Evolutionary conservation across 768 basidiomycete genomes (phyloP).

Genomic region (Candolleomyces efflorescens): DNA sequence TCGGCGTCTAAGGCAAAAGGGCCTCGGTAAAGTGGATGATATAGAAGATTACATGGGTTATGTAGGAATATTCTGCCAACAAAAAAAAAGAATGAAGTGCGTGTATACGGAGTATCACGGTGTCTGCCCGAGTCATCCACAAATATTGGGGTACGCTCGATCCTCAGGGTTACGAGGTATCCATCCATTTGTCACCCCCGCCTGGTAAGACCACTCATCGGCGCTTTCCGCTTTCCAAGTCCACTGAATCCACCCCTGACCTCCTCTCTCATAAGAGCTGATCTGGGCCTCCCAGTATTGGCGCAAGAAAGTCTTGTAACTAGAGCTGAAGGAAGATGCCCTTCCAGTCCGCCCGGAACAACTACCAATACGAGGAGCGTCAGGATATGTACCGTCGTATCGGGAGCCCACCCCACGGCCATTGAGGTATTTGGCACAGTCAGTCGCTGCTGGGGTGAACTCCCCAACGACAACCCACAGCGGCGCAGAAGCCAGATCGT

Average conservation of each 20-base stretch:
- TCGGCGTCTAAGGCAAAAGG: no score
- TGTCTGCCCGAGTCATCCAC: conserved; percentile 30
- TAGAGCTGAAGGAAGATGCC: conserved; percentile 67
- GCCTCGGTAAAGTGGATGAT: no score
- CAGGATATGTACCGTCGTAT: conserved; percentile 60
- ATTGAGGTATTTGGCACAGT: conserved; percentile 80
- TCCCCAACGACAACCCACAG: conserved; percentile 88
- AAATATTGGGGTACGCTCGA: conserved; percentile 43
- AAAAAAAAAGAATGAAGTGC: no score
- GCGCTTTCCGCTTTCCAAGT: conserved; percentile 80
- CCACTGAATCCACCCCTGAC: conserved; percentile 74
- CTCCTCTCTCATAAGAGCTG: conserved; percentile 61
- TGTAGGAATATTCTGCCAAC: no score
- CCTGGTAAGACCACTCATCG: conserved; percentile 88
- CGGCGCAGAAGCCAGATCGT: conserved; percentile 45
- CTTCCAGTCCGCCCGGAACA: conserved; percentile 72
- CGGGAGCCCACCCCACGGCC: conserved; percentile 71
- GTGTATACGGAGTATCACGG: no score
- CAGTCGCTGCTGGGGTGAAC: conserved; percentile 76
- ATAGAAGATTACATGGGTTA: no score
- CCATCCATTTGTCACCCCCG: conserved; percentile 78
- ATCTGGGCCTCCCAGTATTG: conserved; percentile 85
- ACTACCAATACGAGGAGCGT: conserved; percentile 66
- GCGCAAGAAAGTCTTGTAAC: conserved; percentile 78
- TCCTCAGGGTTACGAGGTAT: conserved; percentile 59